phyloP scores from a whole-genome alignment of 2,329 filamentous ascomycete genomes.

The Phyllosticta ampelicida region DNA sequence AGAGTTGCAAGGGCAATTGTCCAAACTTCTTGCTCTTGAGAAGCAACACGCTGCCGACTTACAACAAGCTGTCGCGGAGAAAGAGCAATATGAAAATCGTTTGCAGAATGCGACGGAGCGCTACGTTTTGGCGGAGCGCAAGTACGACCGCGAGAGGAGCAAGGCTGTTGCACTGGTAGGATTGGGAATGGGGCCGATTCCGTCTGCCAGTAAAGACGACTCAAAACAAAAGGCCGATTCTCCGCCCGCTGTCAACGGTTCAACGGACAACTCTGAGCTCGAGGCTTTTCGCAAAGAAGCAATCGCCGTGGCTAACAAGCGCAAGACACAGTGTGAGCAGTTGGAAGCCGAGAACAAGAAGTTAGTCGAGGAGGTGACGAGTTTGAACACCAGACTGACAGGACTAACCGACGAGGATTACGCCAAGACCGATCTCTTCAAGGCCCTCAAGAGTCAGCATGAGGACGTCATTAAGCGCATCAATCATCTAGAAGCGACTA shows the following conservation, averaged over 20 bases:
- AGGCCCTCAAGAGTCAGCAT: slow-evolving; percentile 77
- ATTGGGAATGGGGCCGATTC: slow-evolving; percentile 62
- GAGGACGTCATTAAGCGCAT: slow-evolving; percentile 88
- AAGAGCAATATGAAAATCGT: slow-evolving; percentile 74
- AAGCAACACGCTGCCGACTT: slow-evolving; percentile 71
- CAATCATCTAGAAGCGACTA: slow-evolving; percentile 83
- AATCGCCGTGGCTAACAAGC: slow-evolving; percentile 63
- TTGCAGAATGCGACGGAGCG: slow-evolving; percentile 80
- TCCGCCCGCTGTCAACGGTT: slow-evolving; percentile 32
- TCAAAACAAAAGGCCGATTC: slow-evolving; percentile 13
- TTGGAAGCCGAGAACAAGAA: slow-evolving; percentile 68
- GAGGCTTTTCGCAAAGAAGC: slow-evolving; percentile 70
- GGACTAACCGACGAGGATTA: slow-evolving; percentile 86
- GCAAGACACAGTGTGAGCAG: slow-evolving; percentile 78
- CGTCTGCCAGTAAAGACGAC: slow-evolving; percentile 27
- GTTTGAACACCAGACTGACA: slow-evolving; percentile 56
- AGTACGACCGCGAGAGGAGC: slow-evolving; percentile 81
- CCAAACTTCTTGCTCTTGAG: slow-evolving; percentile 64
- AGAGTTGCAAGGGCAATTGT: slow-evolving; percentile 64
- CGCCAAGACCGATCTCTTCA: slow-evolving; percentile 85
- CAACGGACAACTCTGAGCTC: slow-evolving; percentile 44
- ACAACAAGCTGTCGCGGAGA: slow-evolving; percentile 65
- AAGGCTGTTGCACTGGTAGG: slow-evolving; percentile 84
- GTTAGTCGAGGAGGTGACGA: slow-evolving; percentile 66
- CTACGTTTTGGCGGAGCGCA: slow-evolving; percentile 93